These are phyloP conservation scores for Pseudocercospora eumusae DNA, from an alignment of 2,329 filamentous ascomycete species.

Conservation along the genomic window DNA sequence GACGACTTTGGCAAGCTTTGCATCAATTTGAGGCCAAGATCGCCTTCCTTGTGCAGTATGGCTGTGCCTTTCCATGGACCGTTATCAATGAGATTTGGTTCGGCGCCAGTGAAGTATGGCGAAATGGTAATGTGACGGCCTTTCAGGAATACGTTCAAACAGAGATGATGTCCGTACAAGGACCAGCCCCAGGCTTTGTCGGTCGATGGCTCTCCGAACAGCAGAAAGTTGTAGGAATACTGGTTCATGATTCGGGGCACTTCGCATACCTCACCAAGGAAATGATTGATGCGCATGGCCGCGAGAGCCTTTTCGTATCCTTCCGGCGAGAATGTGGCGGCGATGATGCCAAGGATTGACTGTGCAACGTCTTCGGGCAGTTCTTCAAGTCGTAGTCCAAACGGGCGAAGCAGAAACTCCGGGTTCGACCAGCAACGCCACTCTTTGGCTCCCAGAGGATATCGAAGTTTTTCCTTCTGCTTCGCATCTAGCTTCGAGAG, in stretches of 20 bases:
- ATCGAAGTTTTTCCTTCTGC: constrained; percentile 53
- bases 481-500: constrained; percentile 51
- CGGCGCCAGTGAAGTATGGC: constrained; percentile 77
- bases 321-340: constrained; percentile 63
- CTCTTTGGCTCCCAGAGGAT: constrained; percentile 68
- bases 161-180: constrained; percentile 78
- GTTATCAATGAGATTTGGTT: constrained; percentile 72
- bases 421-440: constrained; percentile 74
- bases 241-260: constrained; percentile 68
- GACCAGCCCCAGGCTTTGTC: constrained; percentile 68
- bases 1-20: constrained; percentile 56
- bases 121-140: constrained; percentile 66
- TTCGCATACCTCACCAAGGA: constrained; percentile 68
- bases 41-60: constrained; percentile 67
- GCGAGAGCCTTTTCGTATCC: constrained; percentile 69
- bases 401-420: constrained; percentile 68
- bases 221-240: constrained; percentile 68
- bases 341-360: constrained; percentile 58
- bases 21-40: constrained; percentile 68
- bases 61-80: constrained; percentile 64
- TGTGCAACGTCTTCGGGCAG: constrained; percentile 49
- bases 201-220: constrained; percentile 65
- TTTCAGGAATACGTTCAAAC: constrained; percentile 69
- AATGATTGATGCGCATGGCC: constrained; percentile 74
- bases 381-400: constrained; percentile 71